Evolutionary conservation across 352 stramenopile species (phyloP), one percentile per base, ranked within the genome.

Genomic region (Peronosclerospora sorghi): DNA sequence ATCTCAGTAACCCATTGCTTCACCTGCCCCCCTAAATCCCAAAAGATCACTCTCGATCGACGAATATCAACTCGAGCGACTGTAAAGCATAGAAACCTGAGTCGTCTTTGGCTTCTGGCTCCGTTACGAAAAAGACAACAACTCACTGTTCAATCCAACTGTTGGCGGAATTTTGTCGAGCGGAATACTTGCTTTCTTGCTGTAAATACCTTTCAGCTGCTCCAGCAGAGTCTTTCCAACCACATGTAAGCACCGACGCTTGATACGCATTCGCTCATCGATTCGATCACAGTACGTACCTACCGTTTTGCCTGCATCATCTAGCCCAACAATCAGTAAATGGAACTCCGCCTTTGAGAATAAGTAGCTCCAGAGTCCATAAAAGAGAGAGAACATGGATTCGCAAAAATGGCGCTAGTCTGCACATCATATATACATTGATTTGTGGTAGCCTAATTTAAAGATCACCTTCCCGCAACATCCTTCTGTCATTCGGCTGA

Each of bases 291-390:
- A 21, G 18, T 23, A 74, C 58, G 58, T 68, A 78, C 70, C 65
- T 83, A 88, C 76, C 55, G 86, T 96, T 78, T 96, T 96, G 48
- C 86, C 86, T 32, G 86, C 84, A 51, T 95, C 78, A 53, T 96
- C 86, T 47, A 96, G 71, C 23, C 86, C 86, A 32, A 96, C 78
- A 50, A 96, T 95, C 27, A 96, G 73, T 36, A 96, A 56, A 63
- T 95, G 84, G 36, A 95, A 68, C 62, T 96, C 82, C 20, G 73
- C 76, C 52, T 88, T 91, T 30, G 71, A 75, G 56, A 92, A 91
- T 41, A 91, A 67, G 66, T 84, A 91, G 37, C 62, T 55, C 74
- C 74, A 91, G 19, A 93, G 61, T 10, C 79, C 80, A 49, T 72
- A 65, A 30, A 94, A 65, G 24, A 94, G 61, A 48, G 82, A 91